Evolutionary conservation across 1,284 basidiomycete species (phyloP), one percentile per base, ranked within the genome.

Genomic region (Tilletia walkeri): DNA sequence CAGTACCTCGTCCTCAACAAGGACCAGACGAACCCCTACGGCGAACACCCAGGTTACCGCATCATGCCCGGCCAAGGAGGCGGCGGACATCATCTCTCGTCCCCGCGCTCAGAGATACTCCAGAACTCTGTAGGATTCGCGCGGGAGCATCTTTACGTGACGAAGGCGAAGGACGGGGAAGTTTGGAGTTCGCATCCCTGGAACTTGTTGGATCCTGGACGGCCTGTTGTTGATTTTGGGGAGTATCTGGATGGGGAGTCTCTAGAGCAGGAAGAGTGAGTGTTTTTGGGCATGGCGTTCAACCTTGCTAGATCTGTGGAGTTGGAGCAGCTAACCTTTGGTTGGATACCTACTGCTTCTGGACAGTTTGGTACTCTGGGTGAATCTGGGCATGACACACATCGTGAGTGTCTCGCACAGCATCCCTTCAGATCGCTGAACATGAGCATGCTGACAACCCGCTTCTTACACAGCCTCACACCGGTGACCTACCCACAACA

Each of bases 1-100:
- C 86, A 53, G 75, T 89, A 88, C 72, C 84, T 89, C 7, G 84
- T 91, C 49, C 88, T 89, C 56, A 91, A 91, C 82, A 85, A 86
- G 75, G 87, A 88, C 4, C 84, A 86, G 69, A 85, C 74, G 69
- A 91, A 85, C 79, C 74, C 77, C 73, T 79, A 73, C 45, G 84
- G 83, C 65, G 84, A 85, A 70, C 73, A 78, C 10, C 71, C 77
- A 20, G 84, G 84, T 0, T 85, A 79, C 76, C 75, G 78, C 20
- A 80, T 85, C 65, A 82, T 81, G 79, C 72, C 80, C 4, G 45
- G 49, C 47, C 61, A 70, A 10, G 72, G 76, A 36, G 70, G 73
- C 45, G 72, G 78, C 1, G 82, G 82, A 72, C 48, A 49, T 2
- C 48, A 49, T 45, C 16, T 76, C 3, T 73, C 80, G 39, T 78